phyloP scores from a whole-genome alignment of 352 stramenopile genomes.

The Globisporangium nodosum region DNA sequence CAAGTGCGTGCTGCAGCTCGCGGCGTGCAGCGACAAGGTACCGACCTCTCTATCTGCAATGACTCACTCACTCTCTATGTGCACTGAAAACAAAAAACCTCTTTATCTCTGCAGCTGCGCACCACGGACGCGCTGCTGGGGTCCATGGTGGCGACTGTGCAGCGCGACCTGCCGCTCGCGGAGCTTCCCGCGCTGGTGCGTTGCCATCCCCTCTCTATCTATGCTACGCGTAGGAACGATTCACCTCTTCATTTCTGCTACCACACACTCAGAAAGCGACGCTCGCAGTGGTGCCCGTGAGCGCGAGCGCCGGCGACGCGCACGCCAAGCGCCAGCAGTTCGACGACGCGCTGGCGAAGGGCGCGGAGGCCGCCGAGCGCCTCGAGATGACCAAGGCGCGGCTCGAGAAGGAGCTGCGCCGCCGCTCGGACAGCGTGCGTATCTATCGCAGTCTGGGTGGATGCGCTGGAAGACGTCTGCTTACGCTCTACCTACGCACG shows the following conservation, averaged over 20 bases:
- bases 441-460: too few species aligned
- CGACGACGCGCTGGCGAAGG: slow-evolving; percentile 44
- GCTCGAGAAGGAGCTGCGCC: slow-evolving; percentile 59
- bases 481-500: not conserved
- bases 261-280: slow-evolving; percentile 35
- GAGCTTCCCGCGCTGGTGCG: slow-evolving; percentile 44
- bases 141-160: slow-evolving; percentile 32
- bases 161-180: slow-evolving; percentile 29
- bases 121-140: slow-evolving; percentile 43
- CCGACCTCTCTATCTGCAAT: not conserved
- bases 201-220: not conserved
- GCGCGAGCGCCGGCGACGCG: slow-evolving; percentile 17
- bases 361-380: slow-evolving; percentile 55
- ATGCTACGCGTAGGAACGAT: not conserved
- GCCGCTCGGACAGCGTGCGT: slow-evolving; percentile 36
- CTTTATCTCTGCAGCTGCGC: slow-evolving; percentile 29
- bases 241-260: not conserved
- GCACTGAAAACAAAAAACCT: not conserved
- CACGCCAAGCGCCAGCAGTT: slow-evolving; percentile 45
- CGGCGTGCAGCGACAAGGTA: slow-evolving; percentile 74
- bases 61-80: not conserved
- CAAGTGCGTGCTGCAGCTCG: slow-evolving; percentile 72
- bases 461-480: too few species aligned
- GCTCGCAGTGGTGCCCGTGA: slow-evolving; percentile 46
- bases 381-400: slow-evolving; percentile 58